Evolutionary conservation across 306 rosid species (phyloP).

Genomic region (Oemleria cerasiformis): DNA sequence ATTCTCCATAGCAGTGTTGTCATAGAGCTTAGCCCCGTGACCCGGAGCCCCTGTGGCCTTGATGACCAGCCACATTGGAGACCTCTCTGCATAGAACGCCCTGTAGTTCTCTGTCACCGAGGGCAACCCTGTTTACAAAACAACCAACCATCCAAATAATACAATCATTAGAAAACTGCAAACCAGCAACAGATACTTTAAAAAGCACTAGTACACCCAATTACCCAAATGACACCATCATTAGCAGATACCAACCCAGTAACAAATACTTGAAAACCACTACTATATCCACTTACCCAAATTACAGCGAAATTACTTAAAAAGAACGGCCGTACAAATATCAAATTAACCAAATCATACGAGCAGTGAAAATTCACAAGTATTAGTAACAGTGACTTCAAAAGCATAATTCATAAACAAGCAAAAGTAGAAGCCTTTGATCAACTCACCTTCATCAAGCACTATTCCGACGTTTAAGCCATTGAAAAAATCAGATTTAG

Average conservation of each 20-base stretch:
- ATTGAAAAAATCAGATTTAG: constrained; percentile 45
- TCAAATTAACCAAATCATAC: too few relatives aligned
- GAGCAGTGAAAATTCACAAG: neutral
- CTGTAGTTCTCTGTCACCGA: constrained; percentile 62
- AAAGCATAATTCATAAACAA: neutral
- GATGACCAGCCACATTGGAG: constrained; percentile 83
- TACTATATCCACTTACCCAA: neutral
- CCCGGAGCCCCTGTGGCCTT: constrained; percentile 89
- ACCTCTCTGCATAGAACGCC: constrained; percentile 74
- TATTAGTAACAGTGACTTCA: neutral
- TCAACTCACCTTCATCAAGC: constrained; percentile 72
- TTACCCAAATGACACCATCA: neutral
- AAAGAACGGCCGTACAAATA: too few relatives aligned
- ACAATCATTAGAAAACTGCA: neutral
- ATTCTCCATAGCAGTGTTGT: constrained; percentile 90
- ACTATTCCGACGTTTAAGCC: constrained; percentile 68
- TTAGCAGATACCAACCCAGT: neutral
- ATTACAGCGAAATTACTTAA: neutral
- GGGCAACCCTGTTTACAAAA: constrained; percentile 51
- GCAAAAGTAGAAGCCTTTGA: neutral
- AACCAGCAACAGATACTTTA: neutral
- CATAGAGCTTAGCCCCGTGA: constrained; percentile 93
- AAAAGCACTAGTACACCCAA: neutral
- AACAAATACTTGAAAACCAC: neutral
- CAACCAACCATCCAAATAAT: neutral